phyloP scores from a whole-genome alignment of 148 eudicot species.

The Amaranthus palmeri region DNA sequence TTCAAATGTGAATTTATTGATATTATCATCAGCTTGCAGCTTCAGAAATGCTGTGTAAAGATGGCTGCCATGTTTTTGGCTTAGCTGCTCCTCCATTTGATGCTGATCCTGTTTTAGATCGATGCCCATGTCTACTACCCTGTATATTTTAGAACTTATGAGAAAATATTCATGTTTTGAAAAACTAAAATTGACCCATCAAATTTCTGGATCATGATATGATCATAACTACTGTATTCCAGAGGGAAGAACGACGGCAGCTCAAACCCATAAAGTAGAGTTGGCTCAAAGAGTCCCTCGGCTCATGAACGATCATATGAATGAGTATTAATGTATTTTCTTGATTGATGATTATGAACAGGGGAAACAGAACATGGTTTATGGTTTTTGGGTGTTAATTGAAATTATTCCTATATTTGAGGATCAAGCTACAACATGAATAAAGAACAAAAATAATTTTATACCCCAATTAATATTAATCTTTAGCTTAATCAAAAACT shows the following conservation, averaged over 20 bases:
- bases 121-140: slow-evolving; percentile 51
- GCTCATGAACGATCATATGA: not conserved
- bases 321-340: not conserved
- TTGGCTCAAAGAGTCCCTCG: no score
- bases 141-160: slow-evolving; percentile 26
- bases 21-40: slow-evolving; percentile 45
- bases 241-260: no score
- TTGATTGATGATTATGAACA: not conserved
- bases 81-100: slow-evolving; percentile 39
- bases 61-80: slow-evolving; percentile 84
- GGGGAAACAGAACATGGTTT: slow-evolving; percentile 1
- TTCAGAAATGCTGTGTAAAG: slow-evolving; percentile 80
- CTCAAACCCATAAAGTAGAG: no score
- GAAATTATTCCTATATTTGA: no score
- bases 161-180: not conserved
- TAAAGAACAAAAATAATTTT: no score
- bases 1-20: slow-evolving; percentile 15
- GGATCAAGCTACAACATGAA: no score
- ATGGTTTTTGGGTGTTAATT: not conserved
- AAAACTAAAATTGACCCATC: not conserved
- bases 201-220: not conserved
- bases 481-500: no score
- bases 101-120: slow-evolving; percentile 37
- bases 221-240: no score
- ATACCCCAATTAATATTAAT: no score